Evolutionary conservation across 2,329 filamentous ascomycete species (phyloP).

Genomic region (Boeremia exigua): DNA sequence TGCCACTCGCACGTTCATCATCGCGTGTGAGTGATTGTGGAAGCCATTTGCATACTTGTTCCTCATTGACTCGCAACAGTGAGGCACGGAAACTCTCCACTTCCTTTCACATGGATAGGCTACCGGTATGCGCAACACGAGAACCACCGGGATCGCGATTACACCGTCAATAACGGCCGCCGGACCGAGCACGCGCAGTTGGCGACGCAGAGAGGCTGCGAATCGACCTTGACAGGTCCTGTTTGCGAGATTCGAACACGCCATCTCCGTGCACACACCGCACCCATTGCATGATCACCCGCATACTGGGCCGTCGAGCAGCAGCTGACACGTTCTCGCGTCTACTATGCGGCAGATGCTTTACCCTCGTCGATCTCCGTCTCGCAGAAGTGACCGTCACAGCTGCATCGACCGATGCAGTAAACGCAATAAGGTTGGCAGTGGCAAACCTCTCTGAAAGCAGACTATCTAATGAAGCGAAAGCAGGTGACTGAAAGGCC

Average conservation of each 20-base stretch:
- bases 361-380: neutral
- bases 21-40: neutral
- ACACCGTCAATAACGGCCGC: neutral
- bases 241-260: neutral
- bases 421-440: neutral
- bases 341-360: slow-evolving; percentile 1
- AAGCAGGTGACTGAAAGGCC: slow-evolving; percentile 21
- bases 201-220: neutral
- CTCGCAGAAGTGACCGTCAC: neutral
- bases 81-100: slow-evolving; percentile 1
- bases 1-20: neutral
- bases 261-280: neutral
- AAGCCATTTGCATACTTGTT: neutral
- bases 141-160: neutral
- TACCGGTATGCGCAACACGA: neutral
- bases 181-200: neutral
- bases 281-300: slow-evolving; percentile 1
- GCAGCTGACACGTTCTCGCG: neutral
- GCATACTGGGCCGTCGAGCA: neutral
- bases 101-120: neutral
- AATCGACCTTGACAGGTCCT: neutral
- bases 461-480: neutral
- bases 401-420: neutral
- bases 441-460: neutral
- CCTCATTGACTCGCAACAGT: neutral